Evolutionary conservation across 768 basidiomycete genomes (phyloP).

Genomic region (Boletus subparvulus): DNA sequence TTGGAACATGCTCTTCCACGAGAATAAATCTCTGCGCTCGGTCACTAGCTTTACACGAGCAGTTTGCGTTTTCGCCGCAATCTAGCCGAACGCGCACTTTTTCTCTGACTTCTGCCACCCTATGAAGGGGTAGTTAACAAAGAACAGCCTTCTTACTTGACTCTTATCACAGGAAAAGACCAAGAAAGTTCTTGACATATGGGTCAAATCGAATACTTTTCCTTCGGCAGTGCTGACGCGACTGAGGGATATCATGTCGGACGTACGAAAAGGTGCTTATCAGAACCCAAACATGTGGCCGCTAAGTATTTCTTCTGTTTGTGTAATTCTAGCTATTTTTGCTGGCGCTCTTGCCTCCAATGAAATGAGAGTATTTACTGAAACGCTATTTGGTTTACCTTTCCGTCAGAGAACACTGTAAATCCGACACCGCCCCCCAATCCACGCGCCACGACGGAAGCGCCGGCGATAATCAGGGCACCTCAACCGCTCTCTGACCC

Average conservation of each 20-base stretch:
- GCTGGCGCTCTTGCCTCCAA: conserved; percentile 41
- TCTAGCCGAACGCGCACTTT: conserved; percentile 1
- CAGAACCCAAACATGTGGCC: conserved; percentile 58
- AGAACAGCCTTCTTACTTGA: conserved; percentile 33
- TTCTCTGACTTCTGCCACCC: conserved; percentile 27
- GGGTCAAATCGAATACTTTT: conserved; percentile 91
- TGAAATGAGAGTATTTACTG: conserved; percentile 63
- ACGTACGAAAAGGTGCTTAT: conserved; percentile 87
- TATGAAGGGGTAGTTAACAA: conserved; percentile 42
- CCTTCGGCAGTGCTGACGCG: conserved; percentile 70
- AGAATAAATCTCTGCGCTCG: not conserved
- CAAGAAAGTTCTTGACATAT: conserved; percentile 96
- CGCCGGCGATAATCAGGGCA: conserved; percentile 27
- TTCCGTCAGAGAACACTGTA: conserved; percentile 55
- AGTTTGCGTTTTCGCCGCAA: conserved; percentile 7
- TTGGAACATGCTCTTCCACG: conserved; percentile 6
- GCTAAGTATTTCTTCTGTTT: conserved; percentile 74
- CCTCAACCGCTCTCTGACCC: conserved; percentile 25
- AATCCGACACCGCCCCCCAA: conserved; percentile 38
- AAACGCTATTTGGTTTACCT: conserved; percentile 54
- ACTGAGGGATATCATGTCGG: conserved; percentile 67
- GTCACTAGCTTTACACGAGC: conserved; percentile 10
- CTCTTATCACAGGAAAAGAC: conserved; percentile 81
- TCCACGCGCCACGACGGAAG: conserved; percentile 39
- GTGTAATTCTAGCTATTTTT: conserved; percentile 66